Conservation (phyloP, 2,329 filamentous ascomycete genomes). For the Dichotomopilus funicola region DNA sequence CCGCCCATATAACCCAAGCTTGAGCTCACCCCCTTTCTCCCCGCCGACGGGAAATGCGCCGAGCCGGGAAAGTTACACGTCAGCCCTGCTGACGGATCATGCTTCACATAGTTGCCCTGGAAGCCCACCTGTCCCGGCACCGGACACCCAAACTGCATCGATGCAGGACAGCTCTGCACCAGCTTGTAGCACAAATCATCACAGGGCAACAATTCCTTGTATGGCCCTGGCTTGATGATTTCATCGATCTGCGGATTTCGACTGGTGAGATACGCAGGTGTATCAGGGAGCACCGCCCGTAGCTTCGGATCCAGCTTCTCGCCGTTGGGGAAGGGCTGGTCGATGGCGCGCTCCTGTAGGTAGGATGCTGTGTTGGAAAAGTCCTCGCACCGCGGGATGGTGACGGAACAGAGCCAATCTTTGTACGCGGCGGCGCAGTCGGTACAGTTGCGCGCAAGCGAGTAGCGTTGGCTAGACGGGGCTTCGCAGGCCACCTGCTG, state of each 20-base stretch:
- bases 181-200: conserved; percentile 81
- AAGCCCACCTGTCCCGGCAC: conserved; percentile 34
- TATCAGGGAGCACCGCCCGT: conserved; percentile 27
- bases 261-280: conserved; percentile 46
- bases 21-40: conserved; percentile 15
- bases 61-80: conserved; percentile 58
- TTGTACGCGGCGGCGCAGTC: conserved; percentile 82
- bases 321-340: conserved; percentile 65
- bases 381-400: conserved; percentile 87
- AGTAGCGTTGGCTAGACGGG: conserved; percentile 66
- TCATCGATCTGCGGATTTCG: conserved; percentile 69
- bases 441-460: conserved; percentile 66
- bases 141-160: conserved; percentile 72
- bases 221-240: conserved; percentile 71
- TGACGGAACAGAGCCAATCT: conserved; percentile 88
- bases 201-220: conserved; percentile 88
- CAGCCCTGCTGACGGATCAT: conserved; percentile 22
- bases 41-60: conserved; percentile 42
- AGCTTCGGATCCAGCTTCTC: conserved; percentile 37
- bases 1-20: conserved; percentile 21
- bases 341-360: conserved; percentile 66
- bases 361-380: conserved; percentile 49
- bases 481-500: conserved; percentile 83
- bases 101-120: conserved; percentile 40
- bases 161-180: conserved; percentile 75